Conservation (phyloP, 1,284 basidiomycete genomes). For the Coriolopsis trogii region DNA sequence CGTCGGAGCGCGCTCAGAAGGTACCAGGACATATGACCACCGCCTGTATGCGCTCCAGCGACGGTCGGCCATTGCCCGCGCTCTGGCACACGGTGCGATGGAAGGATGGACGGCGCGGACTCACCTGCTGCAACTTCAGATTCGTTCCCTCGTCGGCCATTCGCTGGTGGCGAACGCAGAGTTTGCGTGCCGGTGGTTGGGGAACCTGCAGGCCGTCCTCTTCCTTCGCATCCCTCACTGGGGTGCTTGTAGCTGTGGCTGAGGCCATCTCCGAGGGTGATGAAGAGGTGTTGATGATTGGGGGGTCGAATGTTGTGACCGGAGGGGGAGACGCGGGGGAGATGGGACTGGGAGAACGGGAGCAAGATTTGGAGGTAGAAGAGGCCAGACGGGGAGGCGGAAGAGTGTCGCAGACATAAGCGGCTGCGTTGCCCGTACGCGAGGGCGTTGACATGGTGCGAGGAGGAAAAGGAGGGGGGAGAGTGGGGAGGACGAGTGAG, state of each 20-base stretch:
- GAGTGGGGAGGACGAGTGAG: constrained; percentile 2
- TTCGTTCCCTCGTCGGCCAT: constrained; percentile 98
- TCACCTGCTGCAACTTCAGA: constrained; percentile 89
- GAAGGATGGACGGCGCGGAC: constrained; percentile 26
- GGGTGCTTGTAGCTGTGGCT: not conserved
- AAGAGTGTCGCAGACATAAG: constrained; percentile 72
- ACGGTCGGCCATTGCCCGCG: too few relatives aligned
- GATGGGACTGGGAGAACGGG: constrained; percentile 31
- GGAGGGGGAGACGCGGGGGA: constrained; percentile 26
- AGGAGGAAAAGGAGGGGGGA: constrained; percentile 6
- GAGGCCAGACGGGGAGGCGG: constrained; percentile 58
- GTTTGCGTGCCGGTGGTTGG: constrained; percentile 62
- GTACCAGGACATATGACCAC: not conserved
- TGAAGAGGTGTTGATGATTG: constrained; percentile 24
- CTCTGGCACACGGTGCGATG: too few relatives aligned
- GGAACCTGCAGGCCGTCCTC: constrained; percentile 20
- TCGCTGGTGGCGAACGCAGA: constrained; percentile 91
- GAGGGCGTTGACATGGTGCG: constrained; percentile 25
- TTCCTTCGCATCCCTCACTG: not conserved
- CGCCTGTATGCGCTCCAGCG: too few relatives aligned
- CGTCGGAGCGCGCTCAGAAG: not conserved
- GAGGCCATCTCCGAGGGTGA: not conserved
- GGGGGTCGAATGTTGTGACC: constrained; percentile 36
- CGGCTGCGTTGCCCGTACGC: constrained; percentile 26
- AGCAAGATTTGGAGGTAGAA: constrained; percentile 26